Base-by-base conservation (phyloP, 2,329 filamentous ascomycete genomes). In the Decorospora gaudefroyi region DNA sequence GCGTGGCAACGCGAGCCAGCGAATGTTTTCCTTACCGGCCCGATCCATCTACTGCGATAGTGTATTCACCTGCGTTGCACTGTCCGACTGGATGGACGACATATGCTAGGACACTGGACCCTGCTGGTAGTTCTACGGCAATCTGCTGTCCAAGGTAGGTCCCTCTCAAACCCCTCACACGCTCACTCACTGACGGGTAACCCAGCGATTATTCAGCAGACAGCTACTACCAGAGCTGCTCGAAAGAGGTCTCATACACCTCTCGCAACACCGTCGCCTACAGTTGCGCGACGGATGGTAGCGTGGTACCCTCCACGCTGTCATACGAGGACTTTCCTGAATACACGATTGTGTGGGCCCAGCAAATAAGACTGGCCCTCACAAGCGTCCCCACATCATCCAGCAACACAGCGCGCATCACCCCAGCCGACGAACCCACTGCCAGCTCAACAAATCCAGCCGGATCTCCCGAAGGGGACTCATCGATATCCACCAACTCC, bases 11-110 rank as follows among this genome's bases (percentile, higher is more conserved):
- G 22, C 23, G 17, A 17, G 23, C 23, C 22, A 35, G 30, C 17
- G 30, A 17, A n/a, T 42, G 39, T 21, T 42, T 42, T 19, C 39
- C 39, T n/a, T 9, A 27, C 18, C 10, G 9, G 12, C 22, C 30
- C 7, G 9, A 17, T 9, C n/a, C 30, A 12, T 27, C 17, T 3
- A 8, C 15, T 5, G 6, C 23, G 10, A 13, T 35, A 3, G 6
- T 22, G 11, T 42, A 28, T 16, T 42, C 30, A 2, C 30, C 39
- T 2, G 39, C 22, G 11, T 28, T 13, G 4, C 30, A 7, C 4
- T 35, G 39, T 23, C 39, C 39, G n/a, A n/a, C 6, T 19, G 13
- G 23, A 8, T 34, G 30, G 30, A 19, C 17, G 4, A 34, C 30
- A 5, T 9, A 17, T 4, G 18, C 16, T 6, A 4, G 15, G 22